Evolutionary conservation across 306 rosid genomes (phyloP).

Genomic region (Potentilla sterilis): DNA sequence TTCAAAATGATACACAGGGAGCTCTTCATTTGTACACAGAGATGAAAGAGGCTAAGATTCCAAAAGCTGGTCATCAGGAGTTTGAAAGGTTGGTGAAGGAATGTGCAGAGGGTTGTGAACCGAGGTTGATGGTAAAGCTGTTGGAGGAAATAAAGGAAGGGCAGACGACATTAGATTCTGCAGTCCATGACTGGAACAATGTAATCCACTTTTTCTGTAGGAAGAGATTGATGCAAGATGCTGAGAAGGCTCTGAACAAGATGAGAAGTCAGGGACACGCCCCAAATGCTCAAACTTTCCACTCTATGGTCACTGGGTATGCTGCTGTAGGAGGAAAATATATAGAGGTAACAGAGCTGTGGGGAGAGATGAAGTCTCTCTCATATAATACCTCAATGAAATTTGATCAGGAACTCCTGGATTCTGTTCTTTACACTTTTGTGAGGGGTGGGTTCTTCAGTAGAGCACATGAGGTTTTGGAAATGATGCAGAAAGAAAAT

Average conservation of each 20-base stretch:
- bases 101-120: conserved; percentile 8
- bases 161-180: background rate
- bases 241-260: conserved; percentile 1
- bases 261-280: background rate
- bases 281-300: conserved; percentile 7
- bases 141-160: background rate
- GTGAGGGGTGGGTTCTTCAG: conserved; percentile 5
- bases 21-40: background rate
- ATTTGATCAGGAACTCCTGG: conserved; percentile 10
- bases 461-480: conserved; percentile 8
- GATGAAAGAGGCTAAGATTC: conserved; percentile 9
- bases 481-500: background rate
- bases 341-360: conserved; percentile 10
- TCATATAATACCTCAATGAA: background rate
- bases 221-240: conserved; percentile 7
- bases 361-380: conserved; percentile 10
- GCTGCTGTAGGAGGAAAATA: conserved; percentile 12
- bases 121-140: conserved; percentile 9
- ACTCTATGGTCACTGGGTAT: conserved; percentile 13
- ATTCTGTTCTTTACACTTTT: conserved; percentile 3
- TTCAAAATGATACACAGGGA: conserved; percentile 5
- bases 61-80: conserved; percentile 6
- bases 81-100: conserved; percentile 8
- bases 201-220: conserved; percentile 10
- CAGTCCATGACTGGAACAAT: conserved; percentile 1